Percentiles rank a stretch among this genome's conserved stretches.
Conservation (phyloP, 2,329 filamentous ascomycete species). For the Coniosporium tulheliwenetii region DNA sequence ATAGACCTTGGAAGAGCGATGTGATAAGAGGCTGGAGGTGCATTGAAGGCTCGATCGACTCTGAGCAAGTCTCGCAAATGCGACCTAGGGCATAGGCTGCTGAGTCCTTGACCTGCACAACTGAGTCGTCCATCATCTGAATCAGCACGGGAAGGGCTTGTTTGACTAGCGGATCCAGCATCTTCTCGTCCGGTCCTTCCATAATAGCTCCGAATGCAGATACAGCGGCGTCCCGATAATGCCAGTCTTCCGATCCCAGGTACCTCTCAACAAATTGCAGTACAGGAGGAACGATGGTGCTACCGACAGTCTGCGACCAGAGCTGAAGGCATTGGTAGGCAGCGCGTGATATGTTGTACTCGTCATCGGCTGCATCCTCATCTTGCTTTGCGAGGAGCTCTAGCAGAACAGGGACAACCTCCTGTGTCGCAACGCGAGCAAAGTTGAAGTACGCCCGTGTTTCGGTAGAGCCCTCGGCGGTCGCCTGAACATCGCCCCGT, state of each 20-base stretch:
- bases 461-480: conserved; percentile 61
- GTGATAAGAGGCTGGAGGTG: conserved; percentile 77
- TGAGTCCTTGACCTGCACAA: conserved; percentile 85
- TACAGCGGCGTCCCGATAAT: conserved; percentile 84
- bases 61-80: conserved; percentile 85
- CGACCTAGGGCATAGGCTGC: conserved; percentile 91
- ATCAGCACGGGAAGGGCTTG: conserved; percentile 87
- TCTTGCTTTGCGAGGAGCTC: conserved; percentile 89
- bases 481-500: conserved; percentile 21
- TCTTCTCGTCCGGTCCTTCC: conserved; percentile 90
- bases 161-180: conserved; percentile 86
- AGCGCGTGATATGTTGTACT: conserved; percentile 91
- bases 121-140: conserved; percentile 78
- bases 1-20: conserved; percentile 77
- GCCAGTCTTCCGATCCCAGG: conserved; percentile 84
- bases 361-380: conserved; percentile 89
- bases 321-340: conserved; percentile 94
- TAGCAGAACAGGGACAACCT: conserved; percentile 86
- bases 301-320: conserved; percentile 81
- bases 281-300: conserved; percentile 71
- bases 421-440: conserved; percentile 76
- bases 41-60: conserved; percentile 70
- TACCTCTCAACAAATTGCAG: conserved; percentile 85
- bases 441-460: conserved; percentile 93
- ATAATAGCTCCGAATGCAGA: conserved; percentile 97